A percentile compares a stretch with the other conserved stretches of the same genome.
phyloP scores from a whole-genome alignment of 768 basidiomycete genomes.

The Rhizopogon vinicolor region DNA sequence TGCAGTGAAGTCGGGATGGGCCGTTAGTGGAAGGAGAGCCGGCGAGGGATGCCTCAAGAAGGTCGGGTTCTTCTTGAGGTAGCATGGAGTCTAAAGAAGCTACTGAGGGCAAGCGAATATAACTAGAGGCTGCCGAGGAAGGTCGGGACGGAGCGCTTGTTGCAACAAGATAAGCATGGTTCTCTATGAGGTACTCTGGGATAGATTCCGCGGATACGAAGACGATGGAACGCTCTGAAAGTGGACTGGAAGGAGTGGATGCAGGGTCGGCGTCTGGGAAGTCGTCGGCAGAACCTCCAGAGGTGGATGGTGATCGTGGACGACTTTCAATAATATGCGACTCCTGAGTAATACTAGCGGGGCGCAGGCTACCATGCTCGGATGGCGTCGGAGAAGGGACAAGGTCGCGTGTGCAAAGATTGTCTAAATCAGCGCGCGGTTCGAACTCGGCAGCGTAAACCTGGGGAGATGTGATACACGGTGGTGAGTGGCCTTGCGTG shows the following conservation, averaged over 20 bases:
- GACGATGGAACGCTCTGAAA: constrained; percentile 21
- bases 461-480: not conserved
- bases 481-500: too few species aligned
- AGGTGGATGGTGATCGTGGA: not conserved
- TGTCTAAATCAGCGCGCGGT: not conserved
- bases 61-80: not conserved
- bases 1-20: constrained; percentile 37
- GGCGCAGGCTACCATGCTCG: constrained; percentile 18
- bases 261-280: not conserved
- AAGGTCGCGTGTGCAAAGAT: not conserved
- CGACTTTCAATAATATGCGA: not conserved
- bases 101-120: constrained; percentile 16
- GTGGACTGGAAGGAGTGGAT: not conserved
- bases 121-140: constrained; percentile 13
- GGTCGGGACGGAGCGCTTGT: constrained; percentile 20
- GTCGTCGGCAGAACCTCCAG: not conserved
- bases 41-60: not conserved
- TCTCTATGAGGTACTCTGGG: constrained; percentile 26
- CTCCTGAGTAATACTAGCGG: not conserved
- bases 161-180: constrained; percentile 24
- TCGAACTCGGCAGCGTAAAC: not conserved
- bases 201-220: constrained; percentile 25
- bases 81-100: constrained; percentile 18
- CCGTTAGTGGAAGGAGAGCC: not conserved
- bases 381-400: constrained; percentile 22